Percentiles rank a stretch among this genome's conserved stretches.
These are phyloP conservation scores for Orbilia javanica DNA, from an alignment of 2,329 filamentous ascomycete genomes.

Conservation along the genomic window DNA sequence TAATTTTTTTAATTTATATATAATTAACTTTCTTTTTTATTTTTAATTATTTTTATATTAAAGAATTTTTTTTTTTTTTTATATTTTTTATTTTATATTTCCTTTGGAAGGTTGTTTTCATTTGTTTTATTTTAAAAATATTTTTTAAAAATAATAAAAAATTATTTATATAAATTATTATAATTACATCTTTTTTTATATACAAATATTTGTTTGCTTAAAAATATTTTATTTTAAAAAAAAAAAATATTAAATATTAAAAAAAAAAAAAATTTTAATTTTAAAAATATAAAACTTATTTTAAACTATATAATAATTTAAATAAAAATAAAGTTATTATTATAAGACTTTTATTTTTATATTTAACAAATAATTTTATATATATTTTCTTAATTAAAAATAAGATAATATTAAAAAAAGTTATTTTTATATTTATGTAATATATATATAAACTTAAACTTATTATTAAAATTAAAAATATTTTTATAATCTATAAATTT, in stretches of 20 bases:
- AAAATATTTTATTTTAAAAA: constrained; percentile 12
- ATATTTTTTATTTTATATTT: constrained; percentile 25
- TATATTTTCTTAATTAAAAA: constrained; percentile 12
- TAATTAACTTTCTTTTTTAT: constrained; percentile 59
- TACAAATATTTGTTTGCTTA: constrained; percentile 30
- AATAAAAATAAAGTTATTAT: background rate
- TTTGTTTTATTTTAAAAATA: constrained; percentile 23
- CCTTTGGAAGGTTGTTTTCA: constrained; percentile 36
- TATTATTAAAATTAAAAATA: too few relatives aligned
- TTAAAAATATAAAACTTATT: constrained; percentile 3
- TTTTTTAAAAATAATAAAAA: constrained; percentile 19
- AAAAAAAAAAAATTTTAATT: constrained; percentile 3
- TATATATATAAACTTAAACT: constrained; percentile 1
- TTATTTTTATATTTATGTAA: constrained; percentile 22
- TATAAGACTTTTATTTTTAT: constrained; percentile 4
- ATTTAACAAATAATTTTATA: background rate
- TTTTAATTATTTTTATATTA: constrained; percentile 46
- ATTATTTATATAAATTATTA: constrained; percentile 42
- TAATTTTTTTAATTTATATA: constrained; percentile 36
- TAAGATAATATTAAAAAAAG: constrained; percentile 6
- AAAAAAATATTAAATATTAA: constrained; percentile 3
- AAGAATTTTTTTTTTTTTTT: background rate
- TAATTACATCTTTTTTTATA: constrained; percentile 27
- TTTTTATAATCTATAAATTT: too few relatives aligned
- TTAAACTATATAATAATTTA: constrained; percentile 11